Base-by-base conservation (phyloP, 148 eudicot genomes). In the Agrostemma githago region DNA sequence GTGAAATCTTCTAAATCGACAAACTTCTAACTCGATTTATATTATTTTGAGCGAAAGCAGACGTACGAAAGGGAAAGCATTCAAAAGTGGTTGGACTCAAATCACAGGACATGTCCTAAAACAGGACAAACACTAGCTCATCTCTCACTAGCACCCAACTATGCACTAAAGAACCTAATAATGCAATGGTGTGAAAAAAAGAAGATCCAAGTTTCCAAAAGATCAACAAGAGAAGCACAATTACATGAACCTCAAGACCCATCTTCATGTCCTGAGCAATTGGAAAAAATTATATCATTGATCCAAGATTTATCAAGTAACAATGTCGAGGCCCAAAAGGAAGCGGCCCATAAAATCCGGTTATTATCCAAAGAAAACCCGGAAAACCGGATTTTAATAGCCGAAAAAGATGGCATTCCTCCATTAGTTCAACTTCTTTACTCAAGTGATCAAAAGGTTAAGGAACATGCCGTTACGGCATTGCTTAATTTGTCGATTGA, bases 391-490 rank as follows among this genome's bases (percentile, higher is more conserved):
- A 79, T 85, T 10, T 63, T 84, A 42, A 86, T 92, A 0, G 98
- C 98, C 3, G 87, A 83, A 10, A 53, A 70, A 3, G 84, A 89
- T 5, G 98, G 93, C 6, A 88, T 95, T 65, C 88, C 89, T 10
- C 93, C 91, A 0, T 77, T 95, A 42, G 83, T 95, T 8, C 74
- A 82, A 0, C 86, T 90, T 0, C 76, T 95, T 16, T 84, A 82
- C 39, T 81, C 91, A 21, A 80, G 88, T 0, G 98, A 95, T 70
- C 79, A 86, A 3, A 89, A 80, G 73, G 81, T 89, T 51, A 93
- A 89, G 74, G 97, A 95, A 53, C 86, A 92, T 17, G 89, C 96
- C 0, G 97, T 95, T 1, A 95, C 97, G 5, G 88, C 97, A 3
- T 53, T 95, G 9, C 66, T 92, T 20, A 92, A 95, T 67, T 72